phyloP scores from a whole-genome alignment of 2,329 filamentous ascomycete genomes.

The Sordariomycetes sp. region DNA sequence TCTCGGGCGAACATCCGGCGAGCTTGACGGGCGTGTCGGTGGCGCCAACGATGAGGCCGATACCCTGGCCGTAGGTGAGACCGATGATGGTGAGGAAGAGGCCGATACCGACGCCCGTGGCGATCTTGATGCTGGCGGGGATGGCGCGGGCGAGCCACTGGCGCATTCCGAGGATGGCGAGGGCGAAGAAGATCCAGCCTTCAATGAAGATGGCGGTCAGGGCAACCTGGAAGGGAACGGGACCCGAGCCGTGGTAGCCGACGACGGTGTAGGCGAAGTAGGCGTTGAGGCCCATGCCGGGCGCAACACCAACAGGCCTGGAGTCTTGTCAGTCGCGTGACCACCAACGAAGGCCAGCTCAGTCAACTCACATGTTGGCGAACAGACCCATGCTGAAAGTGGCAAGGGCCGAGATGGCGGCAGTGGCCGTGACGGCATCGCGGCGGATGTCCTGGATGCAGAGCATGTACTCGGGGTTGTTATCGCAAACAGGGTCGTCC shows the following conservation, averaged over 20 bases:
- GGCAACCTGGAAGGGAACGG: conserved; percentile 66
- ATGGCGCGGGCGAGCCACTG: conserved; percentile 84
- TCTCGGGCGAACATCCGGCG: conserved; percentile 55
- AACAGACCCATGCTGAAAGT: conserved; percentile 80
- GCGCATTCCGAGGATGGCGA: conserved; percentile 72
- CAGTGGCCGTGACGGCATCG: conserved; percentile 76
- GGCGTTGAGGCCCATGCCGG: conserved; percentile 61
- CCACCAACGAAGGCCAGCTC: background rate
- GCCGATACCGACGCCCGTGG: conserved; percentile 78
- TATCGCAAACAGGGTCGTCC: conserved; percentile 41
- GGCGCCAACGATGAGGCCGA: conserved; percentile 68
- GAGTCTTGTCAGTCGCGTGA: background rate
- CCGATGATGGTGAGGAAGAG: conserved; percentile 72
- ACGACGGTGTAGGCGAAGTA: conserved; percentile 77
- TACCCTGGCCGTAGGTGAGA: conserved; percentile 72
- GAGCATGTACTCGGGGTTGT: conserved; percentile 50
- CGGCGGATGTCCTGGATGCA: conserved; percentile 59
- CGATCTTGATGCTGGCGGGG: conserved; percentile 76
- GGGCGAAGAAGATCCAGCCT: conserved; percentile 73
- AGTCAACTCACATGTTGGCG: conserved; percentile 54
- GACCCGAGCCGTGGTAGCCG: conserved; percentile 64
- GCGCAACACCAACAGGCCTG: conserved; percentile 27
- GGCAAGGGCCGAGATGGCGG: conserved; percentile 69
- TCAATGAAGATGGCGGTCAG: conserved; percentile 84
- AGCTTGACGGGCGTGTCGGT: conserved; percentile 60